These are phyloP conservation scores for Ustilago curta DNA, from an alignment of 1,284 basidiomycete genomes.

Conservation along the genomic window DNA sequence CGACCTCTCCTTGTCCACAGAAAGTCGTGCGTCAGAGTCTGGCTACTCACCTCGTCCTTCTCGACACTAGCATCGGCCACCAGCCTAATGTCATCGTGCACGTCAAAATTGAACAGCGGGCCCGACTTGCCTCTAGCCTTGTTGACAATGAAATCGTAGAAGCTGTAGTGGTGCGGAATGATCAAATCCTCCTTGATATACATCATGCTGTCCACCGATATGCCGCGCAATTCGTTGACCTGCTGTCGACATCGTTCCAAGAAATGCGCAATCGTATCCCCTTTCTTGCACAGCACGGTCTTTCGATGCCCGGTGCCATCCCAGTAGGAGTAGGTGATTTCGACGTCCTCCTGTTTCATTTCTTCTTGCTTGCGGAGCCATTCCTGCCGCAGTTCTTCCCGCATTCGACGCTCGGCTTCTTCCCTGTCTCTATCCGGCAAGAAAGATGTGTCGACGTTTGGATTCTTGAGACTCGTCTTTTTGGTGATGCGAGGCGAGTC, in stretches of 20 bases:
- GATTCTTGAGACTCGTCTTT: constrained; percentile 83
- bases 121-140: constrained; percentile 98
- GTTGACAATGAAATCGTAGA: constrained; percentile 98
- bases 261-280: constrained; percentile 89
- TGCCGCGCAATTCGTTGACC: constrained; percentile 87
- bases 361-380: constrained; percentile 91
- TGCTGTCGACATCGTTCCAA: constrained; percentile 92
- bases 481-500: constrained; percentile 71
- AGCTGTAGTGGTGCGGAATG: constrained; percentile 85
- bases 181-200: constrained; percentile 80
- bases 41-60: constrained; percentile 80
- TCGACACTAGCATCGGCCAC: constrained; percentile 94
- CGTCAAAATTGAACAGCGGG: constrained; percentile 98
- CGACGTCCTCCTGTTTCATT: constrained; percentile 87
- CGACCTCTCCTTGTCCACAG: background rate
- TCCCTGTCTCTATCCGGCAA: constrained; percentile 96
- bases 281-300: constrained; percentile 95
- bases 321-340: constrained; percentile 96
- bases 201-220: constrained; percentile 96
- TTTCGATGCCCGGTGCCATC: constrained; percentile 97
- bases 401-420: constrained; percentile 85
- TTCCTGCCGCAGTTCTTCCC: constrained; percentile 88
- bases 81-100: constrained; percentile 95
- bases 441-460: constrained; percentile 96
- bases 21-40: background rate